Percentiles rank a stretch among this genome's conserved stretches.
phyloP scores from a whole-genome alignment of 768 basidiomycete species.

The Strobilomyces echinocephalus region DNA sequence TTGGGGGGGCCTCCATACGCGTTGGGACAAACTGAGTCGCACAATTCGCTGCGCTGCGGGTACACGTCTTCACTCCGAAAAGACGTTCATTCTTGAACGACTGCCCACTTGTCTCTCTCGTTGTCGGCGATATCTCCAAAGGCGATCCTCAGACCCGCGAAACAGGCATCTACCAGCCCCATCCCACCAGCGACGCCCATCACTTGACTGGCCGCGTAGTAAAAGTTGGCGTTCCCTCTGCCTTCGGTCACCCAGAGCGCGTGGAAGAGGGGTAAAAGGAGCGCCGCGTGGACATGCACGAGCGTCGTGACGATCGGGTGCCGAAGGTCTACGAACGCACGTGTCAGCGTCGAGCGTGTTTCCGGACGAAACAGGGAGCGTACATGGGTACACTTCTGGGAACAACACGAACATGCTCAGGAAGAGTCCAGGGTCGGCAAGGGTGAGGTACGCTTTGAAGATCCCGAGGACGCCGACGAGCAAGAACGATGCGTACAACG shows the following conservation, averaged over 20 bases:
- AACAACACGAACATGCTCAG: slow-evolving; percentile 76
- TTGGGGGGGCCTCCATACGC: no score
- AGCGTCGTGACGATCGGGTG: slow-evolving; percentile 81
- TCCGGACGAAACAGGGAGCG: slow-evolving; percentile 30
- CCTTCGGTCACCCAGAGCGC: slow-evolving; percentile 88
- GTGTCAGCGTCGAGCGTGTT: neutral
- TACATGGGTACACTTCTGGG: slow-evolving; percentile 80
- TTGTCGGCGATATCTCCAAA: slow-evolving; percentile 52
- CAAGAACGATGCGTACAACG: slow-evolving; percentile 73
- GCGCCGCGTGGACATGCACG: slow-evolving; percentile 76
- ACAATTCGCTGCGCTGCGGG: no score
- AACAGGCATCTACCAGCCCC: slow-evolving; percentile 76
- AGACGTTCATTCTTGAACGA: slow-evolving; percentile 23
- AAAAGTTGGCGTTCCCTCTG: slow-evolving; percentile 97
- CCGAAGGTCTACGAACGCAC: slow-evolving; percentile 56
- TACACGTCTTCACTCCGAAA: no score
- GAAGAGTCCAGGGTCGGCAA: slow-evolving; percentile 87
- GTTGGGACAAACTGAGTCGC: no score
- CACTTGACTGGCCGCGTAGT: slow-evolving; percentile 92
- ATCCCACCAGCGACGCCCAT: slow-evolving; percentile 85
- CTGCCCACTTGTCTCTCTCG: slow-evolving; percentile 26
- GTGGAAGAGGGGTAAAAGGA: slow-evolving; percentile 88
- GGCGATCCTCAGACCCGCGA: slow-evolving; percentile 76
- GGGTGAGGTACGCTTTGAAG: slow-evolving; percentile 89
- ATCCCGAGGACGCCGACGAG: slow-evolving; percentile 72